phyloP scores from a whole-genome alignment of 208 protist species.

The Phytomonas serpens region DNA sequence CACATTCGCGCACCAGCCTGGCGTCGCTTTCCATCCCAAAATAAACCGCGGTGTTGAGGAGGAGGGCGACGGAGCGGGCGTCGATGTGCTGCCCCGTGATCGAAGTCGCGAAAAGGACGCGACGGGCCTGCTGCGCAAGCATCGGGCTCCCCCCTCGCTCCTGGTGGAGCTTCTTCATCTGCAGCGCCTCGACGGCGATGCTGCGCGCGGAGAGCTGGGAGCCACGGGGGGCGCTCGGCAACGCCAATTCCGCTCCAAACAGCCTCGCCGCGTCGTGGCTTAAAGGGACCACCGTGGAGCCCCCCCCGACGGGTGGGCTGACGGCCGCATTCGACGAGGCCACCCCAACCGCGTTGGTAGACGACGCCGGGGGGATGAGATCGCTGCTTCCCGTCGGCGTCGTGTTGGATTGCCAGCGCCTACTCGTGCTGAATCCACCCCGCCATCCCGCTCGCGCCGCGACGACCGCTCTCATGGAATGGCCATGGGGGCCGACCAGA shows the following conservation, averaged over 20 bases:
- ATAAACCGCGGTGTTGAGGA: constrained; percentile 90
- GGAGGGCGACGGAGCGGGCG: constrained; percentile 72
- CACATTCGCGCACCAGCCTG: constrained; percentile 84
- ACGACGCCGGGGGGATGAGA: not conserved
- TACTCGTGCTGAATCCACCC: not conserved
- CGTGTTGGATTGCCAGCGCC: not conserved
- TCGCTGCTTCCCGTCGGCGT: not conserved
- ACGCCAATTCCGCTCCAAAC: constrained; percentile 50
- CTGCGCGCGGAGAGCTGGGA: constrained; percentile 80
- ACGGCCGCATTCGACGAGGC: constrained; percentile 5
- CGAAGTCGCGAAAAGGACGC: constrained; percentile 85
- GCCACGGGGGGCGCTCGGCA: constrained; percentile 58
- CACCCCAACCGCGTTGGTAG: constrained; percentile 9
- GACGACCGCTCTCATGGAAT: not conserved
- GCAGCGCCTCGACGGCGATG: constrained; percentile 80
- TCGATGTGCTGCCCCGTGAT: constrained; percentile 81
- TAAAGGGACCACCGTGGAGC: constrained; percentile 16
- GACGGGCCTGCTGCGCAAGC: constrained; percentile 86
- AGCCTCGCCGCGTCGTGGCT: constrained; percentile 15
- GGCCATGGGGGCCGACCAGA: not conserved
- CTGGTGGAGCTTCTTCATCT: constrained; percentile 91
- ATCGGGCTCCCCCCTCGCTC: constrained; percentile 85
- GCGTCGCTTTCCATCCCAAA: constrained; percentile 91
- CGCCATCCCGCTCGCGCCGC: not conserved
- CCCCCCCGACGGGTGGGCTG: constrained; percentile 16